Evolutionary conservation across 352 stramenopile genomes (phyloP), one percentile per base, ranked within the genome.

Genomic region (Globisporangium carolinianum): DNA sequence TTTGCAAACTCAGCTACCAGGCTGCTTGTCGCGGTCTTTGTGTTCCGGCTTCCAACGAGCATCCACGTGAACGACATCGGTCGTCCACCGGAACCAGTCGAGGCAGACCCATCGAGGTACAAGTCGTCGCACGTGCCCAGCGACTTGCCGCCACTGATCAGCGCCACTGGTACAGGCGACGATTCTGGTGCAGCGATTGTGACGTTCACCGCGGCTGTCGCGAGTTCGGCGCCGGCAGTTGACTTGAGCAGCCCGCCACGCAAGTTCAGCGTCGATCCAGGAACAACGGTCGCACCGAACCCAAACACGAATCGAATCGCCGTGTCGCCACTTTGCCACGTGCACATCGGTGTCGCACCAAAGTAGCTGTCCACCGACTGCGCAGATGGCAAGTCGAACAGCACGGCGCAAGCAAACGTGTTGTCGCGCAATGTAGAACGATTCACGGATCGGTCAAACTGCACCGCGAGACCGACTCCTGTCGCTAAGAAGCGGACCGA

Each of bases 111-210:
- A 49, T 89, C 79, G 8, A 89, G 63, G 17, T 76, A 76, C 8
- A 87, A 55, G 60, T 84, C 69, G 32, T 89, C 79, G 39, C 76
- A 89, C 38, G 66, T 75, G 15, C 79, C 79, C 5, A 89, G 62
- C 1, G 74, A 86, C 6, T 60, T 69, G 11, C 66, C 67, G 1
- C 79, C 79, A 36, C 58, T 85, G 0, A 89, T 65, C 37, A 73
- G 43, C 11, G 71, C 71, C 12, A 75, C 38, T 38, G 79, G 79
- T 3, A 77, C 57, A 0, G 72, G 79, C 41, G 79, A 56, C 0
- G 73, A 69, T 36, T 79, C 72, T 0, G 79, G 76, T 2, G 66
- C 49, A 24, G 56, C 65, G 4, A 85, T 61, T 1, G 46, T 53
- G 12, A 79, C 12, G 4, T 48, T 83, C 32, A 67, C 60, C 12